Conservation (phyloP, 495 filamentous ascomycete genomes). For the Elaphomyces granulatus region DNA sequence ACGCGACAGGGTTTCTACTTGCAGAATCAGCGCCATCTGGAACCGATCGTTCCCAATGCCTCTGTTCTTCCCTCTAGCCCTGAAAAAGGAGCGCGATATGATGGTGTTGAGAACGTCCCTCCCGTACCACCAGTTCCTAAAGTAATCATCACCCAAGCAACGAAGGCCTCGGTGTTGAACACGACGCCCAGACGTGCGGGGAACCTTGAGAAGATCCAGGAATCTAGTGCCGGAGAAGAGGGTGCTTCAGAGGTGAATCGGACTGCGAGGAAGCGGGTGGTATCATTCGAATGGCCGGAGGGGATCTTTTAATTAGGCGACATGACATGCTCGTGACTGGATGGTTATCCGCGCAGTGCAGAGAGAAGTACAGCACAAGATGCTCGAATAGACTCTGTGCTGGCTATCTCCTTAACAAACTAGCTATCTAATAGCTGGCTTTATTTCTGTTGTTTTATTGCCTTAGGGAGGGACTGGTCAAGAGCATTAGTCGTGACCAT, state of each 20-base stretch:
- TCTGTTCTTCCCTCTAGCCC: conserved; percentile 6
- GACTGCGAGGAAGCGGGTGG: no score
- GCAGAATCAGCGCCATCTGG: conserved; percentile 7
- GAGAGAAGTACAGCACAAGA: no score
- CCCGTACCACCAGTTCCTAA: conserved; percentile 32
- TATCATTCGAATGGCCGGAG: background rate
- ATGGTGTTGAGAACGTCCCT: conserved; percentile 24
- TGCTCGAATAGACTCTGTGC: no score
- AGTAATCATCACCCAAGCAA: conserved; percentile 11
- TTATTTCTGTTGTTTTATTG: no score
- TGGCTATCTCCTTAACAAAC: no score
- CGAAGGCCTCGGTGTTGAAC: background rate
- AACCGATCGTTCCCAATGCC: conserved; percentile 11
- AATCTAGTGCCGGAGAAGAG: background rate
- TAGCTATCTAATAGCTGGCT: no score
- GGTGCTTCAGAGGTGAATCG: no score
- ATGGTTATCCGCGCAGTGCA: no score
- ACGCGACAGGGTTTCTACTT: conserved; percentile 1
- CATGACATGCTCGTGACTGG: no score
- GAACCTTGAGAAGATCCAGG: background rate
- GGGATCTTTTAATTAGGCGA: background rate
- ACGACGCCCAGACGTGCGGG: background rate
- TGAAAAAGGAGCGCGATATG: conserved; percentile 8
- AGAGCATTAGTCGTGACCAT: no score
- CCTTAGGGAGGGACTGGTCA: no score